Evolutionary conservation across 2,329 filamentous ascomycete species (phyloP).

Genomic region (Aspergillus melleus): DNA sequence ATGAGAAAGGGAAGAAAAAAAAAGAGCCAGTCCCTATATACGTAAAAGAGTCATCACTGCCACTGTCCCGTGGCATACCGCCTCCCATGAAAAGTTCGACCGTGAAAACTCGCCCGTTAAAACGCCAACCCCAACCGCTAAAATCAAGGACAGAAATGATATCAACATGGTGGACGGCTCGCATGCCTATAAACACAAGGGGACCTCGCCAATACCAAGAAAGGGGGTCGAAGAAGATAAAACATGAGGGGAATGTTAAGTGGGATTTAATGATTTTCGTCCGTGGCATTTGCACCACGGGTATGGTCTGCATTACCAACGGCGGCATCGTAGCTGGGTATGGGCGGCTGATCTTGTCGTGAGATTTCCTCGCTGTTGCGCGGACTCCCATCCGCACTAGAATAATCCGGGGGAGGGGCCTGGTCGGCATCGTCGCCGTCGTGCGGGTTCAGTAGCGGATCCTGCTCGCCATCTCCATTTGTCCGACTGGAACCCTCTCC

Average conservation of each 20-base stretch:
- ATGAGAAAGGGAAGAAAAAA: constrained; percentile 3
- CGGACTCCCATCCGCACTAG: constrained; percentile 56
- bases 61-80: constrained; percentile 16
- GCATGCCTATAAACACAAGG: constrained; percentile 13
- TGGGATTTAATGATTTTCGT: constrained; percentile 4
- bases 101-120: constrained; percentile 18
- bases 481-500: constrained; percentile 68
- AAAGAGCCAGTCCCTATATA: constrained; percentile 20
- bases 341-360: constrained; percentile 64
- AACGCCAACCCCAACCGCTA: constrained; percentile 34
- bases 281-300: constrained; percentile 8
- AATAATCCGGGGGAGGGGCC: constrained; percentile 49
- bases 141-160: constrained; percentile 17
- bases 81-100: constrained; percentile 19
- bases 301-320: constrained; percentile 45
- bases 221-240: neutral
- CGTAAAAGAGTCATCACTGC: constrained; percentile 16
- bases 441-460: constrained; percentile 29
- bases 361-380: constrained; percentile 55
- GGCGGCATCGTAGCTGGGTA: constrained; percentile 80
- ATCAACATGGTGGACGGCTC: constrained; percentile 6
- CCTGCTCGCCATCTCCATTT: constrained; percentile 25
- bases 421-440: constrained; percentile 28
- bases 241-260: neutral
- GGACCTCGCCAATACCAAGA: constrained; percentile 5